These are phyloP conservation scores for Chrysanthemum makinoi DNA, from an alignment of 129 eudicot species.

Conservation along the genomic window DNA sequence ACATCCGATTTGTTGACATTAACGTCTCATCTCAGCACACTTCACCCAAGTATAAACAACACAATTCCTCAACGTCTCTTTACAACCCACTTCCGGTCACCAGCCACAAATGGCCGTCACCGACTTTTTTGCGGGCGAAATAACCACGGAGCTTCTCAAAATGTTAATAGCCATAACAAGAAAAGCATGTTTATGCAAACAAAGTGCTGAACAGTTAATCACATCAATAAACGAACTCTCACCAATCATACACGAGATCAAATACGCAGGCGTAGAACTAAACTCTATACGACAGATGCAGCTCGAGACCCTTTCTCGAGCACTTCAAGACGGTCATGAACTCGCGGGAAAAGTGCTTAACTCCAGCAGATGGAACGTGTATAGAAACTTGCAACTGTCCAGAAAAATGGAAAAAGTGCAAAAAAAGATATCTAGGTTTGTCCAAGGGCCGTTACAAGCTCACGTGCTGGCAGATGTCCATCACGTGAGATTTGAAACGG, in stretches of 20 bases:
- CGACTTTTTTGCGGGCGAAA: slow-evolving; percentile 88
- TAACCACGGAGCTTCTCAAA: slow-evolving; percentile 82
- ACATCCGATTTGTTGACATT: not conserved
- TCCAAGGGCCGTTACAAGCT: slow-evolving; percentile 64
- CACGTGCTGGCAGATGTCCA: slow-evolving; percentile 94
- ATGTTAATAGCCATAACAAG: slow-evolving; percentile 46
- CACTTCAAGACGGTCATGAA: slow-evolving; percentile 56
- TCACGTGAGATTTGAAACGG: slow-evolving; percentile 59
- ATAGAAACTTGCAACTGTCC: slow-evolving; percentile 54
- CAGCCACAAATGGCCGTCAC: slow-evolving; percentile 52
- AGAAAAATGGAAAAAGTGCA: slow-evolving; percentile 83
- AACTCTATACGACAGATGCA: slow-evolving; percentile 65
- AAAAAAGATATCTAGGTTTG: slow-evolving; percentile 54
- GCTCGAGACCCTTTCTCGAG: slow-evolving; percentile 58
- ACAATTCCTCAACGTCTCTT: slow-evolving; percentile 5
- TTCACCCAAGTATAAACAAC: not conserved
- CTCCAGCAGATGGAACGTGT: slow-evolving; percentile 84
- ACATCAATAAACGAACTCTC: slow-evolving; percentile 48
- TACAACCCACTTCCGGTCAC: not conserved
- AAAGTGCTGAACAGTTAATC: slow-evolving; percentile 64
- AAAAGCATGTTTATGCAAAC: slow-evolving; percentile 58
- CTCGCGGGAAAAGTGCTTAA: slow-evolving; percentile 56
- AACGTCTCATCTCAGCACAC: slow-evolving; percentile 16
- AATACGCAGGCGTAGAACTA: slow-evolving; percentile 77
- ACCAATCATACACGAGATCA: slow-evolving; percentile 85